Conservation (phyloP, 805 yeast species). For the Teunomyces cretensis region DNA sequence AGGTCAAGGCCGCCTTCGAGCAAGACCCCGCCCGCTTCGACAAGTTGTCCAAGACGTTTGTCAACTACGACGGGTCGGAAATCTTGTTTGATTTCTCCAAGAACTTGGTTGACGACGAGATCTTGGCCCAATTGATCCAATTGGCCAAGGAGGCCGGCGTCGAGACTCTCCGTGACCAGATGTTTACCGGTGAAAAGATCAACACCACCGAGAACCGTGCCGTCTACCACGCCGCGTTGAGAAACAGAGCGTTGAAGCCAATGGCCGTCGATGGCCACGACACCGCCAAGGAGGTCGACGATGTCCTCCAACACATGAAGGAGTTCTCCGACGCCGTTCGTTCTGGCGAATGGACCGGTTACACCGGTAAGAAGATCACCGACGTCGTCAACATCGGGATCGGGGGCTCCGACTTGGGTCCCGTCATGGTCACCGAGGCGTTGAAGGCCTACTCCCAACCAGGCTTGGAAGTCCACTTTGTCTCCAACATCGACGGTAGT, state of each 20-base stretch:
- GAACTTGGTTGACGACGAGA: constrained; percentile 86
- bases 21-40: constrained; percentile 73
- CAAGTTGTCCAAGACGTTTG: constrained; percentile 74
- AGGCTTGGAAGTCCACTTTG: constrained; percentile 81
- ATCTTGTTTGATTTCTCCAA: constrained; percentile 94
- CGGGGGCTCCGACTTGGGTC: constrained; percentile 98
- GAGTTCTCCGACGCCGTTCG: constrained; percentile 89
- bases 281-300: constrained; percentile 88
- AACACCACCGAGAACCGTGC: constrained; percentile 96
- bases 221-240: constrained; percentile 93
- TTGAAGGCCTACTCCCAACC: constrained; percentile 83
- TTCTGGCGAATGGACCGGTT: constrained; percentile 95
- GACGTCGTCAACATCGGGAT: constrained; percentile 97
- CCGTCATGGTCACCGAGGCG: constrained; percentile 99
- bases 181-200: constrained; percentile 92
- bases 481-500: constrained; percentile 98
- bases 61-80: constrained; percentile 83
- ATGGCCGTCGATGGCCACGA: constrained; percentile 88
- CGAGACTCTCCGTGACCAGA: constrained; percentile 80
- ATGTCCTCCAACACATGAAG: constrained; percentile 92
- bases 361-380: constrained; percentile 90
- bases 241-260: constrained; percentile 84
- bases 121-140: constrained; percentile 61
- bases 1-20: constrained; percentile 75
- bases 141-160: constrained; percentile 91